Evolutionary conservation across 1,139 yeast species (phyloP).

Genomic region (Entelexis paramagnoliae): DNA sequence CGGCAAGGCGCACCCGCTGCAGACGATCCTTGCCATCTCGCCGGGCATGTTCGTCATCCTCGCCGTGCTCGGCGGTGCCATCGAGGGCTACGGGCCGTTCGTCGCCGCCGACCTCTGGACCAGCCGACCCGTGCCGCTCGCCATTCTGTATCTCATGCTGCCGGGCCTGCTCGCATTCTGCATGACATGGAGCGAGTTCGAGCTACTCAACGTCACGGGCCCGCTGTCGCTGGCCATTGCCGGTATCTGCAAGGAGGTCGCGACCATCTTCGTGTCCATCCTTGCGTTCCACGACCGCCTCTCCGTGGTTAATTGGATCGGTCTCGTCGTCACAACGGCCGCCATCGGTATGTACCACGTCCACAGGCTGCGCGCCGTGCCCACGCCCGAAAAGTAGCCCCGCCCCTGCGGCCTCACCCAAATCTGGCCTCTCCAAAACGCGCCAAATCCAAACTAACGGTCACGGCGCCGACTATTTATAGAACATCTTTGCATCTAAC

Average conservation of each 20-base stretch:
- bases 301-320: slow-evolving; percentile 58
- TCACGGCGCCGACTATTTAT: no score
- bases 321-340: slow-evolving; percentile 60
- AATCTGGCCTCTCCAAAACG: no score
- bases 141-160: slow-evolving; percentile 50
- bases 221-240: slow-evolving; percentile 81
- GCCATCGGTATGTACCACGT: slow-evolving; percentile 74
- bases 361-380: not conserved
- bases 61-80: slow-evolving; percentile 46
- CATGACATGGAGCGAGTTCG: slow-evolving; percentile 85
- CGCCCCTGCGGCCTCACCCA: no score
- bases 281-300: slow-evolving; percentile 66
- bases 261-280: slow-evolving; percentile 65
- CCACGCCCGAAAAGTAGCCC: no score
- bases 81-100: slow-evolving; percentile 58
- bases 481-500: no score
- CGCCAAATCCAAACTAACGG: no score
- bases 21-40: slow-evolving; percentile 71
- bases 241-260: slow-evolving; percentile 82
- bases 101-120: slow-evolving; percentile 52
- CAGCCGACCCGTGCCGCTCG: slow-evolving; percentile 43
- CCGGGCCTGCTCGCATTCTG: slow-evolving; percentile 85
- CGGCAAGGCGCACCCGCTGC: slow-evolving; percentile 49
- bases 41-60: slow-evolving; percentile 70
- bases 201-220: slow-evolving; percentile 68